phyloP scores from a whole-genome alignment of 2,329 filamentous ascomycete genomes.

The Trichoderma atroviride region DNA sequence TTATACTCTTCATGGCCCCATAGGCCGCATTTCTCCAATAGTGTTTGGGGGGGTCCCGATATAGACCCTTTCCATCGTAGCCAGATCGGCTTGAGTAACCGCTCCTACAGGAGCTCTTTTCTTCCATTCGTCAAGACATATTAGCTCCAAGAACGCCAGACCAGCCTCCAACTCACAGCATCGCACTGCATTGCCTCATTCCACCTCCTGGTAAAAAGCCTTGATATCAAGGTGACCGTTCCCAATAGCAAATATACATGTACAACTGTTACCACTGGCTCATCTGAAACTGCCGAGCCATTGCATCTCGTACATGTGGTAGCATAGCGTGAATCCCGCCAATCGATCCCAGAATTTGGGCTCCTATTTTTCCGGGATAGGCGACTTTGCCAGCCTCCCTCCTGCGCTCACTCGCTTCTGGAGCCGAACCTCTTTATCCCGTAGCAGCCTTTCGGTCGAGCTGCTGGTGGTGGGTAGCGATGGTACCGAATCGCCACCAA shows the following conservation, averaged over 20 bases:
- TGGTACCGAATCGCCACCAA: conserved; percentile 60
- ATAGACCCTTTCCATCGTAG: conserved; percentile 14
- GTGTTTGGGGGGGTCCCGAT: neutral
- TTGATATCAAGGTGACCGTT: conserved; percentile 13
- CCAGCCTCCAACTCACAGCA: conserved; percentile 12
- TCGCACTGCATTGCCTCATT: conserved; percentile 3
- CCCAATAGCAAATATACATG: conserved; percentile 27
- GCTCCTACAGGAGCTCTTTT: neutral
- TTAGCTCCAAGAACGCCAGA: conserved; percentile 25
- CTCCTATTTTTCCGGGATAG: conserved; percentile 64
- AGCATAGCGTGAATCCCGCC: conserved; percentile 43
- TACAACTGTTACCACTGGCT: conserved; percentile 21
- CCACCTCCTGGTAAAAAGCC: conserved; percentile 20
- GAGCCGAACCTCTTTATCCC: conserved; percentile 68
- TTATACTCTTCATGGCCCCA: neutral
- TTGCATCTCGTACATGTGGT: conserved; percentile 40
- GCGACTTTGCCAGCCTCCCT: conserved; percentile 68
- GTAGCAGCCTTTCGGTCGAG: conserved; percentile 54
- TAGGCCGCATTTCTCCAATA: conserved; percentile 8
- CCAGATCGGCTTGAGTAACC: neutral
- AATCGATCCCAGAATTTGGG: conserved; percentile 45
- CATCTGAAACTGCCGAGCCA: conserved; percentile 33
- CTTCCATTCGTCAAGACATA: conserved; percentile 20
- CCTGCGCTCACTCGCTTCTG: conserved; percentile 81
- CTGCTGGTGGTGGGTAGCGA: conserved; percentile 57